These are phyloP conservation scores for Pavlovales sp. DNA, from an alignment of 208 protist genomes.

Conservation along the genomic window DNA sequence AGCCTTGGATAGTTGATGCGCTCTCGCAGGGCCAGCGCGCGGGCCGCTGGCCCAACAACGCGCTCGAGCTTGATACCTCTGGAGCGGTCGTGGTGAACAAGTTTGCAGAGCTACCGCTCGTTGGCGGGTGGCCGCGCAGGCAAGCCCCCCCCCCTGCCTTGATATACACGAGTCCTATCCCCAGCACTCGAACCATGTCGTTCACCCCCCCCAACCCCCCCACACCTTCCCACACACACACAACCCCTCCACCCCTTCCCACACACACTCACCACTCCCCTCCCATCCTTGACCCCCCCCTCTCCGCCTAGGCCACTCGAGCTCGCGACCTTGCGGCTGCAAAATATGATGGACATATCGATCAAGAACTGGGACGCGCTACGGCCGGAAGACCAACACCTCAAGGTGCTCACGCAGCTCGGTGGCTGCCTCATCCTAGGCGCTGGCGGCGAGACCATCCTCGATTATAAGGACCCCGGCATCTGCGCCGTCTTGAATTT, in stretches of 20 bases:
- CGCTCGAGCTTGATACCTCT: constrained; percentile 3
- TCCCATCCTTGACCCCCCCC: no score
- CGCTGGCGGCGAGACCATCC: constrained; percentile 8
- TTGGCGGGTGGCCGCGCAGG: not conserved
- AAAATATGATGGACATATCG: constrained; percentile 16
- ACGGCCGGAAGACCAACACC: not conserved
- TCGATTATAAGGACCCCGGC: not conserved
- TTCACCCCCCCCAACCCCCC: no score
- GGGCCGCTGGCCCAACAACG: constrained; percentile 26
- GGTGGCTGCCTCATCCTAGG: constrained; percentile 27
- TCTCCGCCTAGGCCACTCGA: no score
- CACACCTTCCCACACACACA: no score
- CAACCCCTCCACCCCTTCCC: no score
- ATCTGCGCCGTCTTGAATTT: constrained; percentile 5
- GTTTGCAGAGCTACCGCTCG: constrained; percentile 38
- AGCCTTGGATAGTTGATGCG: constrained; percentile 33
- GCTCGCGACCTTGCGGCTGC: constrained; percentile 42
- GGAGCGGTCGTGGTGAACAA: constrained; percentile 20
- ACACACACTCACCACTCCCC: no score
- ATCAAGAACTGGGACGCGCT: constrained; percentile 22
- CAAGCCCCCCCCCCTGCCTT: no score
- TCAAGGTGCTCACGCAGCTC: constrained; percentile 31
- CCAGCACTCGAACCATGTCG: no score
- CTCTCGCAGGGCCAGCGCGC: constrained; percentile 31
- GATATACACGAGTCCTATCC: no score